These are phyloP conservation scores for Ustilago sp. DNA, from an alignment of 1,284 basidiomycete genomes.

Conservation along the genomic window DNA sequence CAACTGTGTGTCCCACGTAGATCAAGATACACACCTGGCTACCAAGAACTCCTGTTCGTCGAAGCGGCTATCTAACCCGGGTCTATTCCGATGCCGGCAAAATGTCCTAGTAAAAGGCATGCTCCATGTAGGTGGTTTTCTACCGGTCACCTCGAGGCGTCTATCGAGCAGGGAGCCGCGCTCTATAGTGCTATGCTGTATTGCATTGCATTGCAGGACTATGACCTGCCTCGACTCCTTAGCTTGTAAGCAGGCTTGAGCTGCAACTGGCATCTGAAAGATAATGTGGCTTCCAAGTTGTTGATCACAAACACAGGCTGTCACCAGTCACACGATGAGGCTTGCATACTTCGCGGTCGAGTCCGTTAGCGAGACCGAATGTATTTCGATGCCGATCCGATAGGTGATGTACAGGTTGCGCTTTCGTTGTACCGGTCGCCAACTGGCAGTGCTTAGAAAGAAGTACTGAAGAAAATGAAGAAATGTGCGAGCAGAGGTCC, in stretches of 20 bases:
- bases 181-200: too few relatives aligned
- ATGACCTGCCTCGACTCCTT: too few relatives aligned
- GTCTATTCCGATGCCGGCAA: neutral
- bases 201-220: too few relatives aligned
- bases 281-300: neutral
- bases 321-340: too few relatives aligned
- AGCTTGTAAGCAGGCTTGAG: too few relatives aligned
- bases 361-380: too few relatives aligned
- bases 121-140: neutral
- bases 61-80: constrained; percentile 11
- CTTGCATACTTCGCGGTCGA: too few relatives aligned
- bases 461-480: neutral
- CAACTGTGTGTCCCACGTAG: neutral
- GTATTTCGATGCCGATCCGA: neutral
- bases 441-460: neutral
- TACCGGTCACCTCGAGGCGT: neutral
- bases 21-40: neutral
- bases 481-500: constrained; percentile 50
- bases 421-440: neutral
- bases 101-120: neutral
- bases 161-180: too few relatives aligned
- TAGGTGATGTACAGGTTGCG: neutral
- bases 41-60: neutral
- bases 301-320: neutral
- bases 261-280: too few relatives aligned